Conservation (phyloP, 768 basidiomycete genomes). For the Mycena maculata region DNA sequence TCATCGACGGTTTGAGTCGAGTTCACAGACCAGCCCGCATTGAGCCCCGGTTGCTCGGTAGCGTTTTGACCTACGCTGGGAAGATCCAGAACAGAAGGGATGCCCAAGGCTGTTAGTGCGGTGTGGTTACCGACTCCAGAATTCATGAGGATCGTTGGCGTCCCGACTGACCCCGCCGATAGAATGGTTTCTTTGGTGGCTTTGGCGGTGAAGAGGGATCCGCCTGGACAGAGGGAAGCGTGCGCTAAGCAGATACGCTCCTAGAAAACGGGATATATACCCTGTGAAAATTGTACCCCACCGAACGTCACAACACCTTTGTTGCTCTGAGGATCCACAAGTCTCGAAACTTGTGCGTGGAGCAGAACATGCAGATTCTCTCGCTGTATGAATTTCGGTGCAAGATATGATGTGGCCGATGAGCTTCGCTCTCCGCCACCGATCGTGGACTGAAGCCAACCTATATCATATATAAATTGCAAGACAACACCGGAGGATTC, state of each 20-base stretch:
- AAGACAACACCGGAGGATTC: slow-evolving; percentile 39
- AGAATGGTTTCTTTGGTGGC: slow-evolving; percentile 46
- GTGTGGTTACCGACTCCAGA: not conserved
- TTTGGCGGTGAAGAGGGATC: slow-evolving; percentile 20
- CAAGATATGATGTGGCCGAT: slow-evolving; percentile 41
- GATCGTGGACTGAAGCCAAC: slow-evolving; percentile 38
- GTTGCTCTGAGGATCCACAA: slow-evolving; percentile 8
- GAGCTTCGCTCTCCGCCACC: slow-evolving; percentile 36
- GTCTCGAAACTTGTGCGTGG: slow-evolving; percentile 27
- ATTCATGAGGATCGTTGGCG: not conserved
- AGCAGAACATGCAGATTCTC: slow-evolving; percentile 40
- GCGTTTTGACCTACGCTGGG: slow-evolving; percentile 19
- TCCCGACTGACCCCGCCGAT: slow-evolving; percentile 45
- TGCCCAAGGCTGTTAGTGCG: not conserved
- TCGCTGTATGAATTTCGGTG: slow-evolving; percentile 33
- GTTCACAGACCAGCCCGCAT: slow-evolving; percentile 35
- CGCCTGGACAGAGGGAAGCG: not conserved
- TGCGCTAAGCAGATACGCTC: not conserved
- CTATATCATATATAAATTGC: slow-evolving; percentile 43
- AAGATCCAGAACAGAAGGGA: not conserved
- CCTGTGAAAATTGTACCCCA: not conserved
- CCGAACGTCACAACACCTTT: not conserved
- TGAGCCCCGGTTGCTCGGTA: slow-evolving; percentile 39
- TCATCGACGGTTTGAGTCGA: slow-evolving; percentile 29
- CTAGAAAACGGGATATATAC: not conserved